Evolutionary conservation across 139 green algal genomes (phyloP).

Genomic region (Chlorella sp.): DNA sequence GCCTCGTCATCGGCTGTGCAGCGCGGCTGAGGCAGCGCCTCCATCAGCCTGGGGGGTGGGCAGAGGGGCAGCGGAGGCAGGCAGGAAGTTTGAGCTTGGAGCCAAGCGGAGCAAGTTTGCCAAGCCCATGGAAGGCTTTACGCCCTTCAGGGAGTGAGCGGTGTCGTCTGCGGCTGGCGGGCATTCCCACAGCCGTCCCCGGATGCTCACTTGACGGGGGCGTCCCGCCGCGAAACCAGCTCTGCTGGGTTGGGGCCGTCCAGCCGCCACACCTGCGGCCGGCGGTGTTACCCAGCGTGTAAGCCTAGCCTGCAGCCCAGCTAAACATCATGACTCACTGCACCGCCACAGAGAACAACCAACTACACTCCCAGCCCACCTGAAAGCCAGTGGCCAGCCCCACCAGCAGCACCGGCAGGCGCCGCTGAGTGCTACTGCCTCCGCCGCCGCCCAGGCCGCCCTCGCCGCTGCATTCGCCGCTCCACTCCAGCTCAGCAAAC

Average conservation of each 20-base stretch:
- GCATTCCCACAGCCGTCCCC: not conserved
- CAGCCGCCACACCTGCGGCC: slow-evolving; percentile 40
- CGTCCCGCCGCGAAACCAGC: slow-evolving; percentile 51
- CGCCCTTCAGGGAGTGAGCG: no score
- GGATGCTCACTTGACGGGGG: slow-evolving; percentile 39
- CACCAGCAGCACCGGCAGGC: slow-evolving; percentile 40
- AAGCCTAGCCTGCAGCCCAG: no score
- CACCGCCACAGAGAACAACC: no score
- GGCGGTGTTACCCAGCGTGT: not conserved
- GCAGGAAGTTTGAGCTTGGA: no score
- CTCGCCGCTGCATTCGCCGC: not conserved
- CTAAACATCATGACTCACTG: no score
- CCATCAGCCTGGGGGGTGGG: slow-evolving; percentile 38
- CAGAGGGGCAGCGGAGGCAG: not conserved
- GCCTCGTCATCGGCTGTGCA: not conserved
- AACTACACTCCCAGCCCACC: not conserved
- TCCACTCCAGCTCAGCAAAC: slow-evolving; percentile 38
- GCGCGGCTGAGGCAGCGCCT: slow-evolving; percentile 34
- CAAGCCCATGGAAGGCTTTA: no score
- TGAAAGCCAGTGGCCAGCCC: slow-evolving; percentile 56
- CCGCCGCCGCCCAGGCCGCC: not conserved
- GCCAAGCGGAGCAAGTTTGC: not conserved
- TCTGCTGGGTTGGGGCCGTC: slow-evolving; percentile 35
- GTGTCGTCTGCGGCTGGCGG: no score
- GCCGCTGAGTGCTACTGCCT: not conserved